Evolutionary conservation across 768 basidiomycete genomes (phyloP), one percentile per base, ranked within the genome.

Genomic region (Dendrothele bispora): DNA sequence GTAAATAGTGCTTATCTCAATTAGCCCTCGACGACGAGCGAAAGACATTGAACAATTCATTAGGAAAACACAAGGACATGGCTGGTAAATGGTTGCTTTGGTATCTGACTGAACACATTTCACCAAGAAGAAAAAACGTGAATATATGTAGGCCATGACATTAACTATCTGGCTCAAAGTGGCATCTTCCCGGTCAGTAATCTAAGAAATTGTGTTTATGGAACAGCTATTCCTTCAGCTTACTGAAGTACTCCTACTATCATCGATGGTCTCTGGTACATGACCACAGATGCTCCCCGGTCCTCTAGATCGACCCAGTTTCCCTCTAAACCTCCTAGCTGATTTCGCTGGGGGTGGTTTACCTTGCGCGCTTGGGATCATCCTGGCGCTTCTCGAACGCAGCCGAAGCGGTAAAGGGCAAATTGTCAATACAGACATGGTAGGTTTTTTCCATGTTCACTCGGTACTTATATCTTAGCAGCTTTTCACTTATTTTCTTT

Each of bases 141-240:
- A 45, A 26, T 48, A 17, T 34, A 10, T 17, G 8, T 36, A 83
- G 90, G 90, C 15, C 90, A 93, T 59, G 90, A 93, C 59, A 78
- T 92, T 47, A 92, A 91, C 62, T 92, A 91, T 60, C 74, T 91
- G 11, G 89, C 90, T 14, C 70, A 88, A 27, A 89, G 86, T 49
- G 90, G 90, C 1, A 73, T 86, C 3, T 66, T 91, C 7, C 79
- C 86, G 7, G 87, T 88, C 54, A 42, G 68, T 57, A 6, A n/a
- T n/a, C n/a, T n/a, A n/a, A n/a, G n/a, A n/a, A n/a, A n/a, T n/a
- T n/a, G n/a, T n/a, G n/a, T n/a, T n/a, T n/a, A n/a, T n/a, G n/a
- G n/a, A n/a, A n/a, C n/a, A n/a, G n/a, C n/a, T n/a, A n/a, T n/a
- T n/a, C n/a, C n/a, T n/a, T n/a, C n/a, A n/a, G n/a, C n/a, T 18